These are phyloP conservation scores for Blastomyces emzantsi DNA, from an alignment of 2,329 filamentous ascomycete genomes.

Conservation along the genomic window DNA sequence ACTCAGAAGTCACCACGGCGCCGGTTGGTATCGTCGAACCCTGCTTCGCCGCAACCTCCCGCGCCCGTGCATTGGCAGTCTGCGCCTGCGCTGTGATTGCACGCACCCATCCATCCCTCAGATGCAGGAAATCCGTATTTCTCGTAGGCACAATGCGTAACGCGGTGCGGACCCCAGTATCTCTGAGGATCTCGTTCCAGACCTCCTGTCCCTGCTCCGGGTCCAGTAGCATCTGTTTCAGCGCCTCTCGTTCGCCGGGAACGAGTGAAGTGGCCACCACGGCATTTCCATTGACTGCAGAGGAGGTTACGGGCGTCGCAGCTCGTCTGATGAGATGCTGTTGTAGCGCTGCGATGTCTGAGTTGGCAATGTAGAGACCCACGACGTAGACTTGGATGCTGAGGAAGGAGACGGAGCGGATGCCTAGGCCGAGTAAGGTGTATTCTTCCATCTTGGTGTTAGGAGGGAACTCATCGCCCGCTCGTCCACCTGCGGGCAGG, in stretches of 20 bases:
- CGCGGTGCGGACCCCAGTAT: slow-evolving; percentile 61
- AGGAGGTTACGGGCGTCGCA: slow-evolving; percentile 28
- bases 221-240: slow-evolving; percentile 63
- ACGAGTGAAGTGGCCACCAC: slow-evolving; percentile 70
- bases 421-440: slow-evolving; percentile 76
- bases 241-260: slow-evolving; percentile 64
- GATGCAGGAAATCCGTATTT: slow-evolving; percentile 87
- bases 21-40: slow-evolving; percentile 39
- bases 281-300: slow-evolving; percentile 44
- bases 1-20: slow-evolving; percentile 31
- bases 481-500: slow-evolving; percentile 25
- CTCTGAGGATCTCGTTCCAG: slow-evolving; percentile 62
- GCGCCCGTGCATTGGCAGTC: slow-evolving; percentile 42
- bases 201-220: slow-evolving; percentile 58
- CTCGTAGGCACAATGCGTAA: slow-evolving; percentile 83
- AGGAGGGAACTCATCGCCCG: slow-evolving; percentile 32
- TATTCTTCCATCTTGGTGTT: slow-evolving; percentile 56
- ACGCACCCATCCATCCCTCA: slow-evolving; percentile 84
- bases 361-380: slow-evolving; percentile 78
- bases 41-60: slow-evolving; percentile 34
- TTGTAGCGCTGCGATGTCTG: slow-evolving; percentile 75
- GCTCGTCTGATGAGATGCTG: slow-evolving; percentile 64
- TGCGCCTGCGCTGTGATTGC: slow-evolving; percentile 68
- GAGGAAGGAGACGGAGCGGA: slow-evolving; percentile 83
- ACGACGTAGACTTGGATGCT: slow-evolving; percentile 90